A percentile compares a stretch with the other conserved stretches of the same genome.
phyloP scores from a whole-genome alignment of 352 stramenopile genomes.

The Plasmopara viticola region DNA sequence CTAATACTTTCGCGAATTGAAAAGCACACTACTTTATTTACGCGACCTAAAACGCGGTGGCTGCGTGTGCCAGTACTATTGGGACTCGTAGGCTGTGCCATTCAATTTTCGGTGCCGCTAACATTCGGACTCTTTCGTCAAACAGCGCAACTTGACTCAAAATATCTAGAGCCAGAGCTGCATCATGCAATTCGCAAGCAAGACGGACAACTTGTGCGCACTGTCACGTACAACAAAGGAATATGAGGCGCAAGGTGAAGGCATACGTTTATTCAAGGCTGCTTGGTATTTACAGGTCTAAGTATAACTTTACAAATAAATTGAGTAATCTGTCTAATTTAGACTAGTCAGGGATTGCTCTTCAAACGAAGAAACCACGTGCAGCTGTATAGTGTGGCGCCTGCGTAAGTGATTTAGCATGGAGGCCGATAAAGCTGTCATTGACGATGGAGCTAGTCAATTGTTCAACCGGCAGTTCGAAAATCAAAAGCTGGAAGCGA shows the following conservation, averaged over 20 bases:
- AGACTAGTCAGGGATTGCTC: constrained; percentile 8
- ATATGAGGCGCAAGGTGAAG: constrained; percentile 25
- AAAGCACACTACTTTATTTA: constrained; percentile 31
- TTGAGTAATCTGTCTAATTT: neutral
- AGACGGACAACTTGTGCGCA: constrained; percentile 45
- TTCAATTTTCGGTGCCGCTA: constrained; percentile 80
- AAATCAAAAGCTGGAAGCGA: constrained; percentile 48
- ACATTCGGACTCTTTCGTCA: constrained; percentile 85
- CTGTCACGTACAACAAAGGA: constrained; percentile 82
- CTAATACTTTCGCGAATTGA: constrained; percentile 55
- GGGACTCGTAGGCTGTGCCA: constrained; percentile 60
- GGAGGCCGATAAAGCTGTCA: constrained; percentile 6
- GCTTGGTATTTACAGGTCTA: no score
- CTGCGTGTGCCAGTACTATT: constrained; percentile 64
- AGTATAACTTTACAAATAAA: no score
- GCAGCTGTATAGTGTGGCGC: no score
- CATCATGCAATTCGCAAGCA: constrained; percentile 25
- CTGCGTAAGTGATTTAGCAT: constrained; percentile 5
- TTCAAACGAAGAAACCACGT: neutral
- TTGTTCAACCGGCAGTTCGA: constrained; percentile 61
- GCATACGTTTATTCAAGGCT: neutral
- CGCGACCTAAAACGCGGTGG: constrained; percentile 26
- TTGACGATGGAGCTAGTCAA: constrained; percentile 29
- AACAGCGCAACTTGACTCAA: constrained; percentile 56
- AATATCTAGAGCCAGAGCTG: constrained; percentile 66